phyloP scores from a whole-genome alignment of 441 rosid genomes.

The Corymbia citriodora region DNA sequence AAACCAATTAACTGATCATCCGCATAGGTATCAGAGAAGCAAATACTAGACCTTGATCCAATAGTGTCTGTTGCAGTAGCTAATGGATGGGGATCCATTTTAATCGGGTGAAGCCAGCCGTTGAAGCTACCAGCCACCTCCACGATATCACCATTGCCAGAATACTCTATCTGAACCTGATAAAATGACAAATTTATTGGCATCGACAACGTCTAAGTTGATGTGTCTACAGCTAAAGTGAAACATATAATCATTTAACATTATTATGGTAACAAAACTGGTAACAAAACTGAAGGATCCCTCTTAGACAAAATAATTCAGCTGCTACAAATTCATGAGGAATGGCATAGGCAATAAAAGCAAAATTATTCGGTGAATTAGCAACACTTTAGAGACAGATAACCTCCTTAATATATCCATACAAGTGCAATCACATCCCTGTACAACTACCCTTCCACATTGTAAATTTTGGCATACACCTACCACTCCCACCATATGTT shows the following conservation, averaged over 20 bases:
- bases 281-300: neutral
- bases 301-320: neutral
- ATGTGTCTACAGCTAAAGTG: neutral
- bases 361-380: neutral
- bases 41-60: conserved; percentile 38
- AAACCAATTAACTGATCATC: neutral
- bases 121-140: conserved; percentile 93
- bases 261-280: neutral
- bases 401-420: neutral
- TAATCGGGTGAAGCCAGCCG: conserved; percentile 83
- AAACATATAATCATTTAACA: neutral
- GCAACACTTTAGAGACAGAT: neutral
- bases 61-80: conserved; percentile 18
- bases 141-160: conserved; percentile 76
- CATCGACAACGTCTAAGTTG: neutral
- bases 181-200: neutral
- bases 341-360: neutral
- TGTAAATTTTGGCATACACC: neutral
- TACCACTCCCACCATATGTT: neutral
- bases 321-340: neutral
- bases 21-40: neutral
- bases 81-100: conserved; percentile 64
- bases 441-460: neutral
- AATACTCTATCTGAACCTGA: conserved; percentile 67
- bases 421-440: neutral